Conservation (phyloP, 2,329 filamentous ascomycete species). For the Acrocalymma vagum region DNA sequence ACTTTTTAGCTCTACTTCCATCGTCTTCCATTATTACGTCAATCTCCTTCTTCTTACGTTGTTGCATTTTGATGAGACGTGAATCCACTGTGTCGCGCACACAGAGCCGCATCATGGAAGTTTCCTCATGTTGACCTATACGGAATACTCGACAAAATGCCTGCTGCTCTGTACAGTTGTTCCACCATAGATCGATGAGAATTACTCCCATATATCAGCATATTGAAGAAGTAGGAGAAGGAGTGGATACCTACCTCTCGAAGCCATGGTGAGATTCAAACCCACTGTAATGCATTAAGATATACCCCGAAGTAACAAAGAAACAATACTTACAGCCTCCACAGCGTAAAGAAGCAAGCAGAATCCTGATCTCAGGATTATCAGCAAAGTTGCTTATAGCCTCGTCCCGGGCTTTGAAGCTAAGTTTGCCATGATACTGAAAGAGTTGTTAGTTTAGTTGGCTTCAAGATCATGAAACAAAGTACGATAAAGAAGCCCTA, state of each 20-base stretch:
- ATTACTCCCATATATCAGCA: no score
- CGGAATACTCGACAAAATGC: constrained; percentile 70
- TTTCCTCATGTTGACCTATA: constrained; percentile 69
- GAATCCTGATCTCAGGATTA: constrained; percentile 50
- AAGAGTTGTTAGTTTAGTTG: constrained; percentile 11
- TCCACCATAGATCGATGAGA: constrained; percentile 66
- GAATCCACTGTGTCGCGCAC: constrained; percentile 67
- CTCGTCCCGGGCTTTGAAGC: constrained; percentile 52
- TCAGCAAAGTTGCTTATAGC: constrained; percentile 58
- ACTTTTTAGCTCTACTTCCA: constrained; percentile 37
- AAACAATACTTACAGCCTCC: constrained; percentile 55
- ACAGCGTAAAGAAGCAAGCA: constrained; percentile 65
- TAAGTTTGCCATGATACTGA: constrained; percentile 60
- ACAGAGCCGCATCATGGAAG: constrained; percentile 66
- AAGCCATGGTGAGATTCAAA: constrained; percentile 68
- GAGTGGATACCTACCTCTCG: no score
- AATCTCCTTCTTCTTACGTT: constrained; percentile 59
- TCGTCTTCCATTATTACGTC: constrained; percentile 54
- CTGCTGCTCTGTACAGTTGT: constrained; percentile 68
- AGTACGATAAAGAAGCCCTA: no score
- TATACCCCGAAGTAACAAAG: no score
- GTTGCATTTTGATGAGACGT: constrained; percentile 64
- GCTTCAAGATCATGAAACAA: no score
- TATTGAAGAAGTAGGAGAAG: no score
- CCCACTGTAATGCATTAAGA: constrained; percentile 44